These are phyloP conservation scores for Canavalia ensiformis DNA, from an alignment of 306 rosid species.

Conservation along the genomic window DNA sequence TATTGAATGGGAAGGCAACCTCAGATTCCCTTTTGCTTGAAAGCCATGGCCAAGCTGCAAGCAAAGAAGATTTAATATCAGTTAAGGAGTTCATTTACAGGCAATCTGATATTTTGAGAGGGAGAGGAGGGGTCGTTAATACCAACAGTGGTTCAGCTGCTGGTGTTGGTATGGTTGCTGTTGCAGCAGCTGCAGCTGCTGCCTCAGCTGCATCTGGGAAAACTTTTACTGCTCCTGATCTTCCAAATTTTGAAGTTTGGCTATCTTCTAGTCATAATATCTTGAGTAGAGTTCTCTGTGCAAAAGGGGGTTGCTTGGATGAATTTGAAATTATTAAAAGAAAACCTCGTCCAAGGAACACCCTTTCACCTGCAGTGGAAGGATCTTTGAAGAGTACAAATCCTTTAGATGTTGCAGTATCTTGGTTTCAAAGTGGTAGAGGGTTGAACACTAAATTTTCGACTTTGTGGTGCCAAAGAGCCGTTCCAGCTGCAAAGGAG, in stretches of 20 bases:
- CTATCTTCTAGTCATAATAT: constrained; percentile 75
- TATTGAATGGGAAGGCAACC: constrained; percentile 79
- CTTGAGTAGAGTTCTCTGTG: constrained; percentile 76
- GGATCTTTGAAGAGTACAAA: constrained; percentile 64
- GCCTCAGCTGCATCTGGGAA: constrained; percentile 87
- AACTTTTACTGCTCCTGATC: constrained; percentile 72
- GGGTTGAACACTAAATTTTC: constrained; percentile 82
- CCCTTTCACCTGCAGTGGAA: constrained; percentile 57
- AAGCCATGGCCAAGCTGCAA: constrained; percentile 74
- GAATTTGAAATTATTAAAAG: constrained; percentile 72
- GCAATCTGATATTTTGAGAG: constrained; percentile 87
- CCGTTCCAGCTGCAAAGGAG: constrained; percentile 82
- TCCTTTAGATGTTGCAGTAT: constrained; percentile 78
- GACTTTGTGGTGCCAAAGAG: constrained; percentile 81
- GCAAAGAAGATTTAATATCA: constrained; percentile 76
- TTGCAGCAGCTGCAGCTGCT: constrained; percentile 92
- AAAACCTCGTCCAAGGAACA: constrained; percentile 71
- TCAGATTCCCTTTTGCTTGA: constrained; percentile 91
- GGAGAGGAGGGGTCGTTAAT: constrained; percentile 76
- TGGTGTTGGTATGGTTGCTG: constrained; percentile 93
- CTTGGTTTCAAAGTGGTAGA: constrained; percentile 84
- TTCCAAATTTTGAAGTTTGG: constrained; percentile 88
- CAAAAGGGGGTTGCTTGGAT: constrained; percentile 83
- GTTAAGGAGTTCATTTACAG: constrained; percentile 87
- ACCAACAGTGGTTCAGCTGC: constrained; percentile 75